These are phyloP conservation scores for Ceratocystis huliohia DNA, from an alignment of 2,329 filamentous ascomycete genomes.

Conservation along the genomic window DNA sequence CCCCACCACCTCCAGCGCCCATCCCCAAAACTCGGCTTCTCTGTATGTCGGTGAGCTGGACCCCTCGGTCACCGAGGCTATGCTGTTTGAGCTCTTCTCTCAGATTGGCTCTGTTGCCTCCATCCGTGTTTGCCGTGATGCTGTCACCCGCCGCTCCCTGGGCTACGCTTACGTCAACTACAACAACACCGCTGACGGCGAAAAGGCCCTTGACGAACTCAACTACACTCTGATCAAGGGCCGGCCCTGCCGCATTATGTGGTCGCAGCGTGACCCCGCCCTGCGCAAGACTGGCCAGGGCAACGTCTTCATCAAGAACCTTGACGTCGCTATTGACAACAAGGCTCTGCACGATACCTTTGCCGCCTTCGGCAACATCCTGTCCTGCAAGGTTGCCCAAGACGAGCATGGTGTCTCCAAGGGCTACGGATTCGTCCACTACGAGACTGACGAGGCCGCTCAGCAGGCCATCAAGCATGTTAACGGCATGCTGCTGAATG, in stretches of 20 bases:
- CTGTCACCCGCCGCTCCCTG: slow-evolving; percentile 93
- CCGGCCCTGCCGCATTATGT: slow-evolving; percentile 99
- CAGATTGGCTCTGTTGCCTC: slow-evolving; percentile 98
- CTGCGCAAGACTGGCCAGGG: slow-evolving; percentile 98
- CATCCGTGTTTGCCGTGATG: slow-evolving; percentile 98
- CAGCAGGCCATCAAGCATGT: slow-evolving; percentile 97
- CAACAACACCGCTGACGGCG: slow-evolving; percentile 90
- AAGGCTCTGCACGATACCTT: slow-evolving; percentile 99
- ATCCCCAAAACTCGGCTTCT: slow-evolving; percentile 87
- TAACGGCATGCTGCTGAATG: slow-evolving; percentile 98
- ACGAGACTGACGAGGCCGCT: slow-evolving; percentile 97
- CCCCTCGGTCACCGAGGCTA: slow-evolving; percentile 93
- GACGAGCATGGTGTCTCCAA: slow-evolving; percentile 95
- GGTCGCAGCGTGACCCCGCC: slow-evolving; percentile 98
- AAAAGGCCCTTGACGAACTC: slow-evolving; percentile 96
- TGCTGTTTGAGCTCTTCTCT: slow-evolving; percentile 99
- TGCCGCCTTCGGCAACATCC: slow-evolving; percentile 95
- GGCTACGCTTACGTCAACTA: slow-evolving; percentile 99
- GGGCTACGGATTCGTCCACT: slow-evolving; percentile 98
- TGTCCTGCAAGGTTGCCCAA: slow-evolving; percentile 98
- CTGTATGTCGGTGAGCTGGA: slow-evolving; percentile 99
- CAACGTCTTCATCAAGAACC: slow-evolving; percentile 99
- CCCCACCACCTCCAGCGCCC: slow-evolving; percentile 58
- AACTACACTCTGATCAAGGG: slow-evolving; percentile 99
- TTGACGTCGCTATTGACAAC: slow-evolving; percentile 97